A percentile compares a stretch with the other conserved stretches of the same genome.
Evolutionary conservation across 75 land plant genomes (phyloP).

Genomic region (Sequoiadendron giganteum): DNA sequence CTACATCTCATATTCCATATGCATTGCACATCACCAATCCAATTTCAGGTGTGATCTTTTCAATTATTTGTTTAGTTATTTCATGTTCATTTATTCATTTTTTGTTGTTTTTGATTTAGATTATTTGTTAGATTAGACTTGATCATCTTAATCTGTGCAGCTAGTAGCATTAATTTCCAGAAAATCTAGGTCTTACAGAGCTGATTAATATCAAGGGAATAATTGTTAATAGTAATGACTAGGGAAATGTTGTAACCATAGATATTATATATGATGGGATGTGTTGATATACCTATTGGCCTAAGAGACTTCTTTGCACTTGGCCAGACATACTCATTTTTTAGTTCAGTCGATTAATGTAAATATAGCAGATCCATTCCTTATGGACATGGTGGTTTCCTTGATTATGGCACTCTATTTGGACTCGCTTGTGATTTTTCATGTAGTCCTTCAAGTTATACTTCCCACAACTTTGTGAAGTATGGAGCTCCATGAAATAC

Average conservation of each 20-base stretch:
- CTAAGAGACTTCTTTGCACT: slow-evolving; percentile 61
- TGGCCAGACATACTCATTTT: slow-evolving; percentile 38
- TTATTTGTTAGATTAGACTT: too few species aligned
- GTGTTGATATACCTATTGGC: slow-evolving; percentile 84
- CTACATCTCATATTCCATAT: too few species aligned
- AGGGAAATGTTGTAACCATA: slow-evolving; percentile 86
- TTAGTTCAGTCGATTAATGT: slow-evolving; percentile 52
- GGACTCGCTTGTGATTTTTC: slow-evolving; percentile 74
- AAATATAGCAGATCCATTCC: slow-evolving; percentile 70
- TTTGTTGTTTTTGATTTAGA: too few species aligned
- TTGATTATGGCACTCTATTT: slow-evolving; percentile 82
- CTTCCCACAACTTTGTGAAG: too few species aligned
- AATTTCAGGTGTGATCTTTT: too few species aligned
- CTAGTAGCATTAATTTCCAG: too few species aligned
- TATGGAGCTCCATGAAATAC: too few species aligned
- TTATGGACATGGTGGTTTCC: slow-evolving; percentile 68
- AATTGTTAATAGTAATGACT: slow-evolving; percentile 64
- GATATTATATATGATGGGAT: slow-evolving; percentile 90
- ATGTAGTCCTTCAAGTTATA: slow-evolving; percentile 75
- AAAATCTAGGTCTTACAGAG: too few species aligned
- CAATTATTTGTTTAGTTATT: too few species aligned
- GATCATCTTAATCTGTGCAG: too few species aligned
- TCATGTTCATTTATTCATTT: too few species aligned
- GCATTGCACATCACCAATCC: too few species aligned
- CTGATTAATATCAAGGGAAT: slow-evolving; percentile 71